These are phyloP conservation scores for Suillus sp. DNA, from an alignment of 768 basidiomycete species.

Conservation along the genomic window DNA sequence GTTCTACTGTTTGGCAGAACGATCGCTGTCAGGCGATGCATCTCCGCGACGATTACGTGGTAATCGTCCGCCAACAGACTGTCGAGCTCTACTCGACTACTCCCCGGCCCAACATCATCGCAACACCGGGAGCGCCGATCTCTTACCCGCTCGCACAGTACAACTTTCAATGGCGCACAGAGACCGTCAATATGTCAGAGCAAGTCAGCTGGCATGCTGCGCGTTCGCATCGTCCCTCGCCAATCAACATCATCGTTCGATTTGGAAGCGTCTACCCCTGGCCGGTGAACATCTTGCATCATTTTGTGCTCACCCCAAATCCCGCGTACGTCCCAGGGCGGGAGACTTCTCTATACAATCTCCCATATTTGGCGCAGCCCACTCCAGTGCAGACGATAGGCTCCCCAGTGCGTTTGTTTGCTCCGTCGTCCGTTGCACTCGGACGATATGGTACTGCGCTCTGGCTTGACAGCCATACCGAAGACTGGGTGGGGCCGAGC, in stretches of 20 bases:
- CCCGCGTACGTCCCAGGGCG: conserved; percentile 31
- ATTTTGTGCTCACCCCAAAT: conserved; percentile 55
- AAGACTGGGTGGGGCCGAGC: conserved; percentile 45
- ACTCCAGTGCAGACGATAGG: conserved; percentile 42
- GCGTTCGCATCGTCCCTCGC: conserved; percentile 22
- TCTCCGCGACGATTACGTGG: conserved; percentile 43
- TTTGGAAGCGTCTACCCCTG: conserved; percentile 64
- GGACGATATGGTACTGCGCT: conserved; percentile 63
- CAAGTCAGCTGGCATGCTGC: conserved; percentile 31
- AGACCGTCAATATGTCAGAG: conserved; percentile 45
- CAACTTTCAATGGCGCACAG: conserved; percentile 59
- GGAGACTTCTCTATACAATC: conserved; percentile 33
- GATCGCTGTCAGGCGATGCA: conserved; percentile 44
- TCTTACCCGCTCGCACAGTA: conserved; percentile 49
- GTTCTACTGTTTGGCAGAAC: conserved; percentile 30
- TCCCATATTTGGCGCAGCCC: conserved; percentile 48
- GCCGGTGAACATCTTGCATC: conserved; percentile 71
- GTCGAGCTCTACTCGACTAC: conserved; percentile 46
- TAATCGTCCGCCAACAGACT: conserved; percentile 45
- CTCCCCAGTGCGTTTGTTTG: conserved; percentile 60
- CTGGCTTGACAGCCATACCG: conserved; percentile 67
- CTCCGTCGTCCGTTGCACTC: conserved; percentile 53
- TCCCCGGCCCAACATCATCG: conserved; percentile 24
- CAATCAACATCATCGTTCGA: conserved; percentile 57
- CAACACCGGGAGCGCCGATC: conserved; percentile 20